Conservation (phyloP, 495 filamentous ascomycete genomes). For the Polyplosphaeria fusca region DNA sequence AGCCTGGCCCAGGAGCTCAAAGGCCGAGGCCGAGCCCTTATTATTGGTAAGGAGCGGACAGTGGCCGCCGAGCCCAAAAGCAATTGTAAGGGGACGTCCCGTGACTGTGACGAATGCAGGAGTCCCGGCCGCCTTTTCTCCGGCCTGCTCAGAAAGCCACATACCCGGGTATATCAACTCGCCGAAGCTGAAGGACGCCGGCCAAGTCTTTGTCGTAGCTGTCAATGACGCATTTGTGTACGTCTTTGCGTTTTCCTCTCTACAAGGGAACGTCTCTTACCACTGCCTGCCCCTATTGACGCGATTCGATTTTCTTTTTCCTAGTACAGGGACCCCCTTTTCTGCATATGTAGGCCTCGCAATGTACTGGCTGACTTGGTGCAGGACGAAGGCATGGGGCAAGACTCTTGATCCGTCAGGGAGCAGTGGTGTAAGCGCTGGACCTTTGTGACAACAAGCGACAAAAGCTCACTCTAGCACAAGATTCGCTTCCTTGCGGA, state of each 20-base stretch:
- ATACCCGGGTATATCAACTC: constrained; percentile 79
- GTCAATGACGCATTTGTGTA: constrained; percentile 98
- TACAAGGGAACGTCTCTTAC: no score
- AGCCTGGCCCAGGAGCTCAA: constrained; percentile 73
- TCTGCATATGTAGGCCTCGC: no score
- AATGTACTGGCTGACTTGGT: background rate
- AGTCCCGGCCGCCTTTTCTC: constrained; percentile 85
- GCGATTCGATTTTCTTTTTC: no score
- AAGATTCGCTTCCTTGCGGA: constrained; percentile 89
- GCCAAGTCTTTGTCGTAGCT: constrained; percentile 74
- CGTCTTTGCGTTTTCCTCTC: constrained; percentile 36
- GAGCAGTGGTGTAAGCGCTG: constrained; percentile 66
- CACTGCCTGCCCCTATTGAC: background rate
- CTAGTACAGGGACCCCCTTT: no score
- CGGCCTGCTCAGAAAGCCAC: constrained; percentile 74
- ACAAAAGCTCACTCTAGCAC: background rate
- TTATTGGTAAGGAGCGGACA: constrained; percentile 54
- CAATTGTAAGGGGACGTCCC: background rate
- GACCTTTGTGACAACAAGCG: background rate
- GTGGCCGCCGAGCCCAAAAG: background rate
- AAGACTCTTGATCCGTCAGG: constrained; percentile 66
- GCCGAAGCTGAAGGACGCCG: constrained; percentile 67
- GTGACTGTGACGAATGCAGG: constrained; percentile 37
- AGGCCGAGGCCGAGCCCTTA: constrained; percentile 63
- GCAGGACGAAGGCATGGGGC: constrained; percentile 84